Evolutionary conservation across 306 rosid genomes (phyloP).

Genomic region (Lagenaria siceraria): DNA sequence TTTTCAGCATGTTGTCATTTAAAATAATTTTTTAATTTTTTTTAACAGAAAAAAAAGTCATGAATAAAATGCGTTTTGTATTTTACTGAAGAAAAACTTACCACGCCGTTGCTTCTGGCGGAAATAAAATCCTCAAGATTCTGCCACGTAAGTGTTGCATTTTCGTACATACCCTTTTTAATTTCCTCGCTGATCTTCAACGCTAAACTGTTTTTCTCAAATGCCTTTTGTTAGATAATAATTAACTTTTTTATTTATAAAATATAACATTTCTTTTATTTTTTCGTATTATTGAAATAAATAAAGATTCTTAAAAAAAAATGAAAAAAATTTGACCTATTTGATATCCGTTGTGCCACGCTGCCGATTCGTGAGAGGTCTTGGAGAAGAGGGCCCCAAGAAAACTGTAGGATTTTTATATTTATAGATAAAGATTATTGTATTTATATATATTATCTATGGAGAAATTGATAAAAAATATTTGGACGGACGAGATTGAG

Average conservation of each 20-base stretch:
- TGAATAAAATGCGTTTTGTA: no score
- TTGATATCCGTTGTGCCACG: constrained; percentile 39
- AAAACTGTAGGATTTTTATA: constrained; percentile 29
- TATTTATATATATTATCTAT: not conserved
- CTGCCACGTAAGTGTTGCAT: constrained; percentile 55
- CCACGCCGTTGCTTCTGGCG: constrained; percentile 45
- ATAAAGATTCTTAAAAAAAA: not conserved
- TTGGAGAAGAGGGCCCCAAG: constrained; percentile 96
- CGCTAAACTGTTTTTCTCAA: constrained; percentile 42
- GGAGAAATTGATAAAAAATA: not conserved
- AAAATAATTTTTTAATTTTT: no score
- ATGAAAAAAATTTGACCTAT: constrained; percentile 23
- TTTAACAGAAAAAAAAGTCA: no score
- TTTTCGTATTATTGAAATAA: not conserved
- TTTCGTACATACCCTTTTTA: constrained; percentile 30
- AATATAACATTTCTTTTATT: no score
- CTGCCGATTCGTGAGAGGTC: constrained; percentile 68
- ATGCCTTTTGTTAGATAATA: constrained; percentile 6
- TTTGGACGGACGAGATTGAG: not conserved
- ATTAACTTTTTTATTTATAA: not conserved
- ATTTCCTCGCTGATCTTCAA: constrained; percentile 51
- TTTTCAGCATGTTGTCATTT: no score
- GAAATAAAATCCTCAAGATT: constrained; percentile 34
- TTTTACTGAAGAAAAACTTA: constrained; percentile 23
- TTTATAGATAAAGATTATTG: not conserved